These are phyloP conservation scores for Staphylotrichum longicolle DNA, from an alignment of 495 filamentous ascomycete species.

Conservation along the genomic window DNA sequence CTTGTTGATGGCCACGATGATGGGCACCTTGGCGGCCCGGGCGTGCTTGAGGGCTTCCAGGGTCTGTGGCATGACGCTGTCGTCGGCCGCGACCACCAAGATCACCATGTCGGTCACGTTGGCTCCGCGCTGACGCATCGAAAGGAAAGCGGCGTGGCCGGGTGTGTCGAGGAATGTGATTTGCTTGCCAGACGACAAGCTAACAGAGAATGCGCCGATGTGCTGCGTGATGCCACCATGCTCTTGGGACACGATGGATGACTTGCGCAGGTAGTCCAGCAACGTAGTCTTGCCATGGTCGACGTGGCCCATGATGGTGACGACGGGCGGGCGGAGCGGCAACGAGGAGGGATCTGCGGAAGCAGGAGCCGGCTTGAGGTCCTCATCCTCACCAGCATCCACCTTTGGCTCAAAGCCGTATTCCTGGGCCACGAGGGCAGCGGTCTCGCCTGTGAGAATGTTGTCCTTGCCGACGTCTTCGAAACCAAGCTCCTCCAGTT, in stretches of 20 bases:
- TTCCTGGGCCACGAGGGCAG: slow-evolving; percentile 85
- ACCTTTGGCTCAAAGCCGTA: slow-evolving; percentile 90
- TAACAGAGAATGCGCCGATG: slow-evolving; percentile 97
- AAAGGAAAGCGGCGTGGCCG: slow-evolving; percentile 91
- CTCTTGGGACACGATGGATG: slow-evolving; percentile 83
- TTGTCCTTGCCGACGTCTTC: slow-evolving; percentile 75
- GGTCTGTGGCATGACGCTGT: slow-evolving; percentile 96
- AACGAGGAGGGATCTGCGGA: slow-evolving; percentile 68
- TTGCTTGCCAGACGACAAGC: slow-evolving; percentile 75
- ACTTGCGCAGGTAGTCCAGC: slow-evolving; percentile 89
- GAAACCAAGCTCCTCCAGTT: slow-evolving; percentile 80
- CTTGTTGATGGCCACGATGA: slow-evolving; percentile 99
- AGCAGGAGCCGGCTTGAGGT: slow-evolving; percentile 69
- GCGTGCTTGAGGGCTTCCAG: slow-evolving; percentile 96
- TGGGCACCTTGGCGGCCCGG: slow-evolving; percentile 82
- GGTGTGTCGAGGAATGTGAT: slow-evolving; percentile 98
- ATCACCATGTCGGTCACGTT: slow-evolving; percentile 97
- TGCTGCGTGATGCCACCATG: slow-evolving; percentile 98
- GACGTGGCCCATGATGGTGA: slow-evolving; percentile 99
- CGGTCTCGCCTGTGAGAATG: slow-evolving; percentile 84
- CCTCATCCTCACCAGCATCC: slow-evolving; percentile 62
- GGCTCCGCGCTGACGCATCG: slow-evolving; percentile 93
- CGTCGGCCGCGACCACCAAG: slow-evolving; percentile 93
- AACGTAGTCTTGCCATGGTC: slow-evolving; percentile 99
- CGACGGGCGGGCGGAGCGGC: slow-evolving; percentile 81